Conservation (phyloP, 352 stramenopile species). For the Aphanomyces euteiches region DNA sequence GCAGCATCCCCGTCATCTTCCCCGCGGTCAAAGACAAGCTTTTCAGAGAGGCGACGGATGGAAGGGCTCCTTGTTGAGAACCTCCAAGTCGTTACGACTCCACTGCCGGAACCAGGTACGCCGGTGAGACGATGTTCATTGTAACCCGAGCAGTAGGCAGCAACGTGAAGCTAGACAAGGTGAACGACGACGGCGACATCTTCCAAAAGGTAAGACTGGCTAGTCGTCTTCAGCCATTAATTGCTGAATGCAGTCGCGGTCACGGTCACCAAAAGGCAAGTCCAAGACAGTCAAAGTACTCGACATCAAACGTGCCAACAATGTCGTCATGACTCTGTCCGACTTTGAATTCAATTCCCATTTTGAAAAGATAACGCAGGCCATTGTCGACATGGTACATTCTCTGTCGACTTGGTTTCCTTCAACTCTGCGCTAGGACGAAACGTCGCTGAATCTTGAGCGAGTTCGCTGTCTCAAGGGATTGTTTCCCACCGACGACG, state of each 20-base stretch:
- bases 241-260: conserved; percentile 40
- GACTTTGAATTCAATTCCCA: conserved; percentile 75
- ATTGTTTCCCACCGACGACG: conserved; percentile 70
- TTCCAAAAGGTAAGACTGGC: conserved; percentile 67
- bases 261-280: conserved; percentile 63
- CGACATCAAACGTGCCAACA: conserved; percentile 76
- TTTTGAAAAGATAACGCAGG: conserved; percentile 59
- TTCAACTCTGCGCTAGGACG: conserved; percentile 33
- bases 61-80: conserved; percentile 14
- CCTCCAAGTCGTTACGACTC: conserved; percentile 22
- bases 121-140: not conserved
- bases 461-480: conserved; percentile 65
- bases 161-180: conserved; percentile 1
- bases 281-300: conserved; percentile 74
- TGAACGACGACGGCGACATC: conserved; percentile 30
- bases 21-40: conserved; percentile 24
- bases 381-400: conserved; percentile 46
- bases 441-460: conserved; percentile 52
- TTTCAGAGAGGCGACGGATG: conserved; percentile 23
- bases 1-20: conserved; percentile 16
- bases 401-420: not conserved
- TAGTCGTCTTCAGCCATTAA: not conserved
- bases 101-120: not conserved
- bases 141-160: no score
- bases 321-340: conserved; percentile 61